Evolutionary conservation across 495 filamentous ascomycete species (phyloP).

Genomic region (Penicillium alfredii): DNA sequence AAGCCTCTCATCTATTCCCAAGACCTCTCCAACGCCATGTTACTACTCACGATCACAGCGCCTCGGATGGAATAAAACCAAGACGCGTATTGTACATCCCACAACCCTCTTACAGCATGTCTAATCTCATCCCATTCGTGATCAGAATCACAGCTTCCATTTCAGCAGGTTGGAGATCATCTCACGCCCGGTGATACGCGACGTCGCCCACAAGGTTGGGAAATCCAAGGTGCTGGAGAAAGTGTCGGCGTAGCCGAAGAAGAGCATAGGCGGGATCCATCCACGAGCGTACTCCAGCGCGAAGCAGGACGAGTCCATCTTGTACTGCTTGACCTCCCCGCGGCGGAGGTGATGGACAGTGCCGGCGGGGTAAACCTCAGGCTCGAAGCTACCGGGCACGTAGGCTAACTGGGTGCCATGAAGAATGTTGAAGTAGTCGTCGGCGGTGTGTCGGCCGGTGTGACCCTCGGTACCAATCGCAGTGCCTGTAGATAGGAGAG

Average conservation of each 20-base stretch:
- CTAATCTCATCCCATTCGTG: too few relatives aligned
- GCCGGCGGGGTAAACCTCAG: slow-evolving; percentile 70
- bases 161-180: slow-evolving; percentile 65
- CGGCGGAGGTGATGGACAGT: slow-evolving; percentile 71
- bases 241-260: slow-evolving; percentile 78
- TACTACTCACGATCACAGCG: too few relatives aligned
- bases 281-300: slow-evolving; percentile 84
- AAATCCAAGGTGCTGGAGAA: slow-evolving; percentile 71
- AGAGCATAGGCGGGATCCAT: slow-evolving; percentile 86
- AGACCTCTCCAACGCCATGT: too few relatives aligned
- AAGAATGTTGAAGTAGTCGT: slow-evolving; percentile 92
- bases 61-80: too few relatives aligned
- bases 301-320: slow-evolving; percentile 73
- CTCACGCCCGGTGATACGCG: slow-evolving; percentile 61
- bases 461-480: slow-evolving; percentile 86
- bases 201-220: slow-evolving; percentile 71
- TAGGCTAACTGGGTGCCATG: slow-evolving; percentile 66
- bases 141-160: slow-evolving; percentile 59
- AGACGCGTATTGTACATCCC: slow-evolving; percentile 7
- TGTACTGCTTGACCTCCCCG: slow-evolving; percentile 79
- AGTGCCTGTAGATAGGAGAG: slow-evolving; percentile 47
- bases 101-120: background rate
- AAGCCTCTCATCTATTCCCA: too few relatives aligned
- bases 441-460: slow-evolving; percentile 77
- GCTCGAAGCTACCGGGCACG: slow-evolving; percentile 60